phyloP scores from a whole-genome alignment of 2,329 filamentous ascomycete species.

The Pseudofabraea citricarpa region DNA sequence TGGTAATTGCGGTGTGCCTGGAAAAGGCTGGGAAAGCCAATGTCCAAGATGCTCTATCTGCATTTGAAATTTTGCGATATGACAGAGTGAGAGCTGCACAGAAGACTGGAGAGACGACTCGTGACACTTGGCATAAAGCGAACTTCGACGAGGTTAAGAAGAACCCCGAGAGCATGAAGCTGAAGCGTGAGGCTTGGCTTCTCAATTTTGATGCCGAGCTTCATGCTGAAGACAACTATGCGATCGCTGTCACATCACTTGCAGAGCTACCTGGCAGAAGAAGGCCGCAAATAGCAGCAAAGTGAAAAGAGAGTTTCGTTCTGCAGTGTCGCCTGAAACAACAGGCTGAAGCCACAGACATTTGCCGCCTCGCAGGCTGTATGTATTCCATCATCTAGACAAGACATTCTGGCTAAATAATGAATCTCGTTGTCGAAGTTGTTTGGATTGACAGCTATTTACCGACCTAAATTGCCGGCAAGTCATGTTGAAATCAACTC shows the following conservation, averaged over 20 bases:
- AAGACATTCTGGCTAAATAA: too few relatives aligned
- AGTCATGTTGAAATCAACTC: too few relatives aligned
- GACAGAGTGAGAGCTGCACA: constrained; percentile 18
- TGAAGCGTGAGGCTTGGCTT: constrained; percentile 17
- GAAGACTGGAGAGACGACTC: constrained; percentile 18
- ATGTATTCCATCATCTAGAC: too few relatives aligned
- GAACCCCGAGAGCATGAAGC: constrained; percentile 16
- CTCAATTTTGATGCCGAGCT: constrained; percentile 18
- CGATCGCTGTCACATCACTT: constrained; percentile 7
- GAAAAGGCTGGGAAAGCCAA: constrained; percentile 11
- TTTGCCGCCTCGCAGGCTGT: too few relatives aligned
- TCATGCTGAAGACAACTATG: constrained; percentile 17
- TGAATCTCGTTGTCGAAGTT: too few relatives aligned
- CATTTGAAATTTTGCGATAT: constrained; percentile 18
- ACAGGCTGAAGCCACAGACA: too few relatives aligned
- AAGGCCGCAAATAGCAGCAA: not conserved
- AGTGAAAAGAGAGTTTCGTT: not conserved
- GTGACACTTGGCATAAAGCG: constrained; percentile 19
- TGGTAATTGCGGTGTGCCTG: constrained; percentile 31
- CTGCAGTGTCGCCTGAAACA: too few relatives aligned
- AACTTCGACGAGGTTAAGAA: constrained; percentile 20
- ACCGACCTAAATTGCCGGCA: too few relatives aligned
- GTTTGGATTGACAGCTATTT: too few relatives aligned
- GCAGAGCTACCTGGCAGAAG: not conserved
- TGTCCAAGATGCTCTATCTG: constrained; percentile 14